Evolutionary conservation across 2,329 filamentous ascomycete genomes (phyloP).

Genomic region (Raffaelea deltoideospora): DNA sequence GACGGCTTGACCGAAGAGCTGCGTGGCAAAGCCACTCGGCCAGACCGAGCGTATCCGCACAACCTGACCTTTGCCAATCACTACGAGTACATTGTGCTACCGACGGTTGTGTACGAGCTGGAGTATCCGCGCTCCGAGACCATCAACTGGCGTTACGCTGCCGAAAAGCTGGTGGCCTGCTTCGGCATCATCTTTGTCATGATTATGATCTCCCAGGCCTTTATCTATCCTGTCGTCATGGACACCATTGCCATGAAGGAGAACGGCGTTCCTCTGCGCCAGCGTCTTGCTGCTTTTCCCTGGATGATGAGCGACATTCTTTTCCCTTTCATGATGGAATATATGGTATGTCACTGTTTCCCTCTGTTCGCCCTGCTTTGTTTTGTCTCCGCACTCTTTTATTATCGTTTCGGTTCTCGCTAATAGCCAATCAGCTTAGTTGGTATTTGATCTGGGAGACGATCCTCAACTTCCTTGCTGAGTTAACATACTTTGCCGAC

Average conservation of each 20-base stretch:
- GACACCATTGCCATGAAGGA: constrained; percentile 53
- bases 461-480: constrained; percentile 59
- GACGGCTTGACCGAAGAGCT: constrained; percentile 49
- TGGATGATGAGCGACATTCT: constrained; percentile 62
- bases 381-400: not conserved
- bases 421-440: constrained; percentile 27
- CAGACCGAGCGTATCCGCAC: constrained; percentile 42
- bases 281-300: constrained; percentile 53
- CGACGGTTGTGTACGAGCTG: constrained; percentile 65
- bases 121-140: constrained; percentile 55
- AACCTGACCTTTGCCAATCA: constrained; percentile 53
- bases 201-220: constrained; percentile 63
- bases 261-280: constrained; percentile 40
- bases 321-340: constrained; percentile 68
- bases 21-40: constrained; percentile 40
- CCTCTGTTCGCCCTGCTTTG: no score
- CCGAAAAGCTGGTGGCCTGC: constrained; percentile 55
- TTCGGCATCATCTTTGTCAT: constrained; percentile 63
- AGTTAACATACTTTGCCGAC: constrained; percentile 63
- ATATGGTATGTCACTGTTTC: constrained; percentile 34
- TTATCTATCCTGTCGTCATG: constrained; percentile 63
- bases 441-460: constrained; percentile 78
- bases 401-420: not conserved
- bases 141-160: constrained; percentile 61
- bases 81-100: constrained; percentile 58